These are phyloP conservation scores for Xylaria sp. DNA, from an alignment of 2,329 filamentous ascomycete genomes.

Conservation along the genomic window DNA sequence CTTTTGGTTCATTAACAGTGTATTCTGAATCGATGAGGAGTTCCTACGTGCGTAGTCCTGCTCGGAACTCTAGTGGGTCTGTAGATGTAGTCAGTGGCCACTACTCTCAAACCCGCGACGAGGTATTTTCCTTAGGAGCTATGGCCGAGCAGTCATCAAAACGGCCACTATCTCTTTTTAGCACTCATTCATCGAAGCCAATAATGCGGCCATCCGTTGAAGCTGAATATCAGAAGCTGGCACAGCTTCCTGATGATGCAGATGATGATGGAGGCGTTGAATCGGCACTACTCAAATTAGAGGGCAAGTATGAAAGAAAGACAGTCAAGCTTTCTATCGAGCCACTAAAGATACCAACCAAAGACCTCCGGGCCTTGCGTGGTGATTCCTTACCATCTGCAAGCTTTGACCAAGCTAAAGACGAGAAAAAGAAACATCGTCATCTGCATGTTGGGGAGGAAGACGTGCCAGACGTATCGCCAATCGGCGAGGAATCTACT, in stretches of 20 bases:
- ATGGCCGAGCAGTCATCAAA: slow-evolving; percentile 64
- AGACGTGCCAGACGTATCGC: slow-evolving; percentile 50
- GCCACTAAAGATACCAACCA: slow-evolving; percentile 44
- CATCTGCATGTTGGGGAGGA: slow-evolving; percentile 60
- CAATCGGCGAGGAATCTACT: slow-evolving; percentile 43
- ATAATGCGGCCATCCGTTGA: slow-evolving; percentile 83
- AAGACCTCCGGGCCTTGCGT: slow-evolving; percentile 41
- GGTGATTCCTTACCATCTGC: slow-evolving; percentile 37
- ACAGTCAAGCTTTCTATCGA: slow-evolving; percentile 56
- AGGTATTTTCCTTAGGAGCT: slow-evolving; percentile 69
- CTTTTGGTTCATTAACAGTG: slow-evolving; percentile 68
- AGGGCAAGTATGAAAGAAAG: slow-evolving; percentile 81
- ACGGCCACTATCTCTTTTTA: slow-evolving; percentile 65
- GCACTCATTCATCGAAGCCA: slow-evolving; percentile 71
- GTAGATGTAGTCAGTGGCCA: slow-evolving; percentile 59
- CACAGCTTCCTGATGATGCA: slow-evolving; percentile 84
- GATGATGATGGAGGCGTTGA: slow-evolving; percentile 88
- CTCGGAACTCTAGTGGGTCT: slow-evolving; percentile 55
- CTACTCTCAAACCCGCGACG: slow-evolving; percentile 55
- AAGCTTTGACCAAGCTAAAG: slow-evolving; percentile 46
- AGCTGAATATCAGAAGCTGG: slow-evolving; percentile 85
- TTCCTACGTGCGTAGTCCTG: slow-evolving; percentile 62
- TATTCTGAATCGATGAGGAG: slow-evolving; percentile 71
- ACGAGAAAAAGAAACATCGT: slow-evolving; percentile 60
- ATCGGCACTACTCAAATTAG: slow-evolving; percentile 89